Conservation (phyloP, 495 filamentous ascomycete species). For the Jackrogersella multiformis region DNA sequence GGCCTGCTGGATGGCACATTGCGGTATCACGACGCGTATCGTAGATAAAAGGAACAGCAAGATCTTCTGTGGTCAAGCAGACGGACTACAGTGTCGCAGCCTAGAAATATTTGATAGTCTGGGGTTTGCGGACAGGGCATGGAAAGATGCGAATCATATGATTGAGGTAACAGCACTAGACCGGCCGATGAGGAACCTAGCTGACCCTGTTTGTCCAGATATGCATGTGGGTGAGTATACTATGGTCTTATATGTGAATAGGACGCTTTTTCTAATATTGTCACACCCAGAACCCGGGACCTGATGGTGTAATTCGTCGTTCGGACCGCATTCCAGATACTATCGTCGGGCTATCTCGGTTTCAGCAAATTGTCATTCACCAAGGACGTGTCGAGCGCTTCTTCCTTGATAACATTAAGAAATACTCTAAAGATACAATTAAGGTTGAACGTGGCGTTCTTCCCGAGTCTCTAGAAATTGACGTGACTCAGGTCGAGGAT, state of each 20-base stretch:
- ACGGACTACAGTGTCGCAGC: slow-evolving; percentile 63
- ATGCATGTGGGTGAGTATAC: slow-evolving; percentile 40
- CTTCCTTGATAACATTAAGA: slow-evolving; percentile 61
- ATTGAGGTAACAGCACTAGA: slow-evolving; percentile 39
- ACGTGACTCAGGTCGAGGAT: slow-evolving; percentile 54
- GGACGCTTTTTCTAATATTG: slow-evolving; percentile 30
- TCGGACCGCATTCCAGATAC: slow-evolving; percentile 61
- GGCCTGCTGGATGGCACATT: slow-evolving; percentile 69
- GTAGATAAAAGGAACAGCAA: slow-evolving; percentile 69
- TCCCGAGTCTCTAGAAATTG: slow-evolving; percentile 56
- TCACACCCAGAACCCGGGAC: slow-evolving; percentile 58
- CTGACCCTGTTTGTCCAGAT: slow-evolving; percentile 49
- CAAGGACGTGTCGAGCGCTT: slow-evolving; percentile 68
- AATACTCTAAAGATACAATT: slow-evolving; percentile 57
- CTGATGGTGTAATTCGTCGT: slow-evolving; percentile 62
- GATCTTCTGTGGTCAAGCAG: slow-evolving; percentile 68
- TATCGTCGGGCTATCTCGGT: slow-evolving; percentile 60
- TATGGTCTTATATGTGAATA: neutral
- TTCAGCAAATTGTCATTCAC: slow-evolving; percentile 63
- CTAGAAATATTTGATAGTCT: slow-evolving; percentile 75
- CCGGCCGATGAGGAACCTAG: neutral
- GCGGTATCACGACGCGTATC: slow-evolving; percentile 65
- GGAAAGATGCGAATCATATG: slow-evolving; percentile 68
- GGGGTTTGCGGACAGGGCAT: slow-evolving; percentile 67
- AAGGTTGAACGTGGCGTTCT: slow-evolving; percentile 60